Evolutionary conservation across 2,329 filamentous ascomycete genomes (phyloP), one percentile per base, ranked within the genome.

Genomic region (Ambrosiella xylebori): DNA sequence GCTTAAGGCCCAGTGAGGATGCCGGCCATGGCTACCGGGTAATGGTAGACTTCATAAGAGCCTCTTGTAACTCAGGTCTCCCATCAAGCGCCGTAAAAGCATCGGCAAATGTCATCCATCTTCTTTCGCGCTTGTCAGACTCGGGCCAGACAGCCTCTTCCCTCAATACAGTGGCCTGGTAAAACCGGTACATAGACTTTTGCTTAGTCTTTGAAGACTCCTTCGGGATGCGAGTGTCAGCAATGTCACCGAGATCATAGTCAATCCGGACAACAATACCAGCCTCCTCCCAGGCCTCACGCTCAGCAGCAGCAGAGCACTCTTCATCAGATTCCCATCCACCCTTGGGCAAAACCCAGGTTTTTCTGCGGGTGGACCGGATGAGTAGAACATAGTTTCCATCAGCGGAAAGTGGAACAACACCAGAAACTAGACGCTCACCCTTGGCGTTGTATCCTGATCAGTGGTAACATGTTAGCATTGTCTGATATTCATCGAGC

Each of bases 251-350:
- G 55, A 98, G 78, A 69, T 95, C 88, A 68, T 84, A 85, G 65
- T 85, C 83, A 69, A 96, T 84, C 60, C 80, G 84, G 70, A 91
- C 86, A 65, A 86, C 77, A 66, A 97, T 94, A 66, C 93, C 93
- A 47, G 90, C 93, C 73, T 97, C 93, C 74, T 97, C 93, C 93
- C 93, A 97, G 61, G 93, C 93, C 71, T 98, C 93, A 64, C 93
- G 76, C 76, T 85, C 71, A 58, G 93, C 93, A 59, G 93, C 87
- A 68, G 91, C 80, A 62, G 85, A 81, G 62, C 87, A 93, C 62
- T 84, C 80, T 73, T 98, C 93, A 71, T 98, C 93, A 39, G 82
- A 85, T 71, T 98, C 93, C 90, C 93, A 98, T 61, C 93, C 93
- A 67, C 93, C 93, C 70, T 98, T 98, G 61, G 93, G 93, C 60